These are phyloP conservation scores for Cochlearia excelsa DNA, from an alignment of 345 rosid genomes.

Conservation along the genomic window DNA sequence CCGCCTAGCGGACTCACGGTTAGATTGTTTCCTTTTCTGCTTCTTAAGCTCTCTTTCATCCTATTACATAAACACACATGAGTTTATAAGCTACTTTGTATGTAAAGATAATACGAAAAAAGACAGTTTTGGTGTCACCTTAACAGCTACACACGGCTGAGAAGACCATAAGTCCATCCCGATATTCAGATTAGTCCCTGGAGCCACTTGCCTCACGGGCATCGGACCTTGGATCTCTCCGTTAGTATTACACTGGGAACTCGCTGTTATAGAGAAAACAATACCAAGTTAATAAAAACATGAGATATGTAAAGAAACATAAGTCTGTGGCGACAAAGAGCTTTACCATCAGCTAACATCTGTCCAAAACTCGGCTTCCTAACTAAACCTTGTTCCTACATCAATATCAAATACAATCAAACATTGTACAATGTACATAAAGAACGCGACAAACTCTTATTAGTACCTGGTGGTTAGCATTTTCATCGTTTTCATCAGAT, in stretches of 20 bases:
- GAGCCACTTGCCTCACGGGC: constrained; percentile 62
- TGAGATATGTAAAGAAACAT: background rate
- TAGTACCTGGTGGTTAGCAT: constrained; percentile 38
- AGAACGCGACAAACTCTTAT: no score
- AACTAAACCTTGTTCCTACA: constrained; percentile 32
- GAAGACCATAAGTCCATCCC: constrained; percentile 94
- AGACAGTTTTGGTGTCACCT: constrained; percentile 47
- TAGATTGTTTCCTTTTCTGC: constrained; percentile 96
- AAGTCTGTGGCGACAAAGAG: constrained; percentile 4
- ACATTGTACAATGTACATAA: no score
- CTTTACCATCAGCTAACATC: constrained; percentile 83
- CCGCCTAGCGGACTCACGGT: constrained; percentile 94
- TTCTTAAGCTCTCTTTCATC: constrained; percentile 92
- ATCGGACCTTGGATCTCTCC: constrained; percentile 51
- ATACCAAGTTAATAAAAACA: constrained; percentile 20
- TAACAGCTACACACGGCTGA: constrained; percentile 55
- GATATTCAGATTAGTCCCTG: constrained; percentile 75
- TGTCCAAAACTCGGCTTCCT: constrained; percentile 70
- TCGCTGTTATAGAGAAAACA: constrained; percentile 45
- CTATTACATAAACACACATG: constrained; percentile 38
- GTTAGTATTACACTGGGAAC: constrained; percentile 50
- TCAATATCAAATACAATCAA: no score
- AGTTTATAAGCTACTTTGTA: constrained; percentile 11
- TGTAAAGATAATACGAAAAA: constrained; percentile 40
- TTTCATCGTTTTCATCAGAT: constrained; percentile 78